Evolutionary conservation across 306 rosid species (phyloP).

Genomic region (Cicer judaicum): DNA sequence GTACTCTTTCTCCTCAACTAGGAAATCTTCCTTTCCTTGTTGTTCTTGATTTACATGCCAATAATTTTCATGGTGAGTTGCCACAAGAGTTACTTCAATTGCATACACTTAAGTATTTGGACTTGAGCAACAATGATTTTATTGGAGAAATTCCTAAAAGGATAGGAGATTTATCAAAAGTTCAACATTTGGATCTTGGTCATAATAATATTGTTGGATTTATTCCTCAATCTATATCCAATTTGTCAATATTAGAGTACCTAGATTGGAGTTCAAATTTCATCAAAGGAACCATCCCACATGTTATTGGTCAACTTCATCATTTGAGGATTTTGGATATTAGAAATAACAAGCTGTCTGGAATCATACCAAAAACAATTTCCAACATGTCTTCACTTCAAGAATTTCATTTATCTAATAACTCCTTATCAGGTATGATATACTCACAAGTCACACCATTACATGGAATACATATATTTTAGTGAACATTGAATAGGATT

Average conservation of each 20-base stretch:
- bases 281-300: conserved; percentile 27
- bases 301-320: no score
- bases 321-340: no score
- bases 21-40: conserved; percentile 41
- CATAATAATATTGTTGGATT: not conserved
- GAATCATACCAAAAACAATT: conserved; percentile 9
- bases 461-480: not conserved
- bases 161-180: not conserved
- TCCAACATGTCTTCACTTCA: conserved; percentile 24
- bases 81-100: not conserved
- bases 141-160: not conserved
- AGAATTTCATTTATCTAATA: not conserved
- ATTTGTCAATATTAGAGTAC: conserved; percentile 8
- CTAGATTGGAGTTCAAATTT: not conserved
- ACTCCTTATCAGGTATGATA: conserved; percentile 28
- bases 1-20: conserved; percentile 22
- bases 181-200: not conserved
- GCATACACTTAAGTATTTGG: not conserved
- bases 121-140: conserved; percentile 12
- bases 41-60: conserved; percentile 24
- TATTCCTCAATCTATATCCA: conserved; percentile 8
- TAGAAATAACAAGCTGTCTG: no score
- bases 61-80: conserved; percentile 11
- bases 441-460: not conserved
- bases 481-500: not conserved